Evolutionary conservation across 2,329 filamentous ascomycete species (phyloP).

Genomic region (Ilyonectria destructans): DNA sequence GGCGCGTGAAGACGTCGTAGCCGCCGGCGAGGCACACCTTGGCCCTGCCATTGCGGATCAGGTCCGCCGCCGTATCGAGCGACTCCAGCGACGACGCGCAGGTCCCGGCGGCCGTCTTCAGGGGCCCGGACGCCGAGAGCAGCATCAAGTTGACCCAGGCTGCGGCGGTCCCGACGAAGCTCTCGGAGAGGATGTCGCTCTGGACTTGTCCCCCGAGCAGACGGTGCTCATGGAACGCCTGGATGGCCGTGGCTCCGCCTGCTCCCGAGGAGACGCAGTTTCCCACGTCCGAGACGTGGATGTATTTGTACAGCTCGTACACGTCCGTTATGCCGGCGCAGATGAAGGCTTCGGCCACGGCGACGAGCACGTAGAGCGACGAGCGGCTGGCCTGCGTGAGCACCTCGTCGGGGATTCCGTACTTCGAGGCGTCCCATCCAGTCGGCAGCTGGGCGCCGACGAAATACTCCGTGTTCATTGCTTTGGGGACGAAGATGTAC

Average conservation of each 20-base stretch:
- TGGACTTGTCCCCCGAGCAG: constrained; percentile 93
- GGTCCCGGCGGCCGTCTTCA: constrained; percentile 95
- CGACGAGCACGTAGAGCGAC: constrained; percentile 90
- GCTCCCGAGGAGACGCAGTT: constrained; percentile 97
- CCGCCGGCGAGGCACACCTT: constrained; percentile 94
- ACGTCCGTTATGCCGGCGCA: constrained; percentile 93
- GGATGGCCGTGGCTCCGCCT: constrained; percentile 86
- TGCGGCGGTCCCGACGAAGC: constrained; percentile 14
- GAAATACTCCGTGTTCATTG: constrained; percentile 58
- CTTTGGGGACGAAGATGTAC: too few relatives aligned
- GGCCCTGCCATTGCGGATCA: constrained; percentile 94
- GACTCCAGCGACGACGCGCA: constrained; percentile 96
- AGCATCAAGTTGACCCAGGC: constrained; percentile 87
- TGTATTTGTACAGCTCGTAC: constrained; percentile 98
- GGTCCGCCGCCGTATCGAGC: constrained; percentile 94
- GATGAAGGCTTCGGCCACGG: constrained; percentile 87
- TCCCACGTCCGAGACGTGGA: constrained; percentile 93
- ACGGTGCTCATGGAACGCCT: constrained; percentile 84
- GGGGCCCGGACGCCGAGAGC: constrained; percentile 91
- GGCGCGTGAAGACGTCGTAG: constrained; percentile 96
- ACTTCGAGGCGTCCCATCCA: constrained; percentile 93
- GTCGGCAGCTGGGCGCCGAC: constrained; percentile 95
- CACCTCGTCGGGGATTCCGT: constrained; percentile 94
- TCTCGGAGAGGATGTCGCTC: constrained; percentile 53
- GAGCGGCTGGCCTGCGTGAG: constrained; percentile 94